A percentile compares a stretch with the other conserved stretches of the same genome.
These are phyloP conservation scores for Suhomyces kunorum DNA, from an alignment of 1,139 yeast genomes.

Conservation along the genomic window DNA sequence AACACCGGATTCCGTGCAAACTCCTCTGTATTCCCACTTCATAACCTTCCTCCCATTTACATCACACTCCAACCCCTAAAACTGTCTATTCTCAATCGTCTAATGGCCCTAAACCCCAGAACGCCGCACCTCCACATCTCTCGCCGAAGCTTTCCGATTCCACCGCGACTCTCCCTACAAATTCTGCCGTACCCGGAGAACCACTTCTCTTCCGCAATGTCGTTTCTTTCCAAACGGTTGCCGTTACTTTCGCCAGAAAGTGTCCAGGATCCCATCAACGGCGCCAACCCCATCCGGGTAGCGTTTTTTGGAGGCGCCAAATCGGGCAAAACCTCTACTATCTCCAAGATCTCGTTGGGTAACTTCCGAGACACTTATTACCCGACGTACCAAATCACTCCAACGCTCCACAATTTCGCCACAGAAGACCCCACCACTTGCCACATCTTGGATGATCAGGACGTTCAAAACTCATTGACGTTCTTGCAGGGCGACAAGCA, in stretches of 20 bases:
- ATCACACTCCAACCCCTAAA: not conserved
- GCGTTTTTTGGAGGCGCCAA: slow-evolving; percentile 59
- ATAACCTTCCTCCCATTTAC: not conserved
- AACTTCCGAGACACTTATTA: slow-evolving; percentile 59
- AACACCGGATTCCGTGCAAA: too few species aligned
- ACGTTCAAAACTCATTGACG: slow-evolving; percentile 16
- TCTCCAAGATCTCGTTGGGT: slow-evolving; percentile 52
- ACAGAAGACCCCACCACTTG: slow-evolving; percentile 45
- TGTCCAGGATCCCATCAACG: slow-evolving; percentile 19
- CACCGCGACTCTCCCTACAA: too few species aligned
- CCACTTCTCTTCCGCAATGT: slow-evolving; percentile 1
- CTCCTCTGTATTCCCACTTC: not conserved
- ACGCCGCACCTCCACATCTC: too few species aligned
- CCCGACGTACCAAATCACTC: slow-evolving; percentile 59
- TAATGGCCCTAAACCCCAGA: too few species aligned
- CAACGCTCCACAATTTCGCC: slow-evolving; percentile 54
- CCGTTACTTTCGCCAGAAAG: slow-evolving; percentile 4
- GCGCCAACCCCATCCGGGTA: slow-evolving; percentile 47
- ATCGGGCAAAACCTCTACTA: slow-evolving; percentile 52
- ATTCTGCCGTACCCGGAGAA: too few species aligned
- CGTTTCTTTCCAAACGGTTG: slow-evolving; percentile 10
- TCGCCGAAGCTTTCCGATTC: too few species aligned
- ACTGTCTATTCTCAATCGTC: not conserved
- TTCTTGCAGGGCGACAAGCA: slow-evolving; percentile 16
- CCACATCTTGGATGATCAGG: slow-evolving; percentile 50